Conservation (phyloP, 2,329 filamentous ascomycete genomes). For the Chaetomium strumarium region DNA sequence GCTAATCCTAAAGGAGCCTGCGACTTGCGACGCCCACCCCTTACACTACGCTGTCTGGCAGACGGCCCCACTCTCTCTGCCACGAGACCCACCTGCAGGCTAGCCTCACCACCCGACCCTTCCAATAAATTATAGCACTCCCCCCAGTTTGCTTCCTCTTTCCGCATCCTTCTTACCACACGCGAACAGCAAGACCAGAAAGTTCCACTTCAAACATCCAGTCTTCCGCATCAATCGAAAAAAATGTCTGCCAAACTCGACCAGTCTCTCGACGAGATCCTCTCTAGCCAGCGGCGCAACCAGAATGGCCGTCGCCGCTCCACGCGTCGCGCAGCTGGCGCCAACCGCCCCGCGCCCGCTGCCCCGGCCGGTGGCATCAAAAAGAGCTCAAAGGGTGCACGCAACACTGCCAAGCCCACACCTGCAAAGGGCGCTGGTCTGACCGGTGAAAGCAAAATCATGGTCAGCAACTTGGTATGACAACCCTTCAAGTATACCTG, state of each 20-base stretch:
- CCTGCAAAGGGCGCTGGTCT: constrained; percentile 58
- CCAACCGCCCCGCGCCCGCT: constrained; percentile 45
- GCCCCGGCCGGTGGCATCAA: constrained; percentile 80
- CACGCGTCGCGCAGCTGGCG: constrained; percentile 45
- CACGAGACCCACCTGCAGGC: too few species aligned
- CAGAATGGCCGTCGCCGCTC: constrained; percentile 46
- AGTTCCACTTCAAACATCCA: too few species aligned
- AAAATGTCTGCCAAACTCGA: constrained; percentile 91
- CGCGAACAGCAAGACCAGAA: too few species aligned
- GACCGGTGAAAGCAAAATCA: constrained; percentile 84
- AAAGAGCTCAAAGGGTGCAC: constrained; percentile 63
- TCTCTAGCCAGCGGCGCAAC: constrained; percentile 65
- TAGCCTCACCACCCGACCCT: too few species aligned
- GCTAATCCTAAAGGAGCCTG: too few species aligned
- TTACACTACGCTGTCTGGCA: too few species aligned
- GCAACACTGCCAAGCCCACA: constrained; percentile 53
- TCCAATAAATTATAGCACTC: constrained; percentile 19
- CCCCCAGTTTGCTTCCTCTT: constrained; percentile 9
- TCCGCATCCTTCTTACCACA: constrained; percentile 11
- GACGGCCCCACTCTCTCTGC: too few species aligned
- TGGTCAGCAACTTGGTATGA: constrained; percentile 96
- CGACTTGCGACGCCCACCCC: too few species aligned
- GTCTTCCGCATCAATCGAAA: too few species aligned
- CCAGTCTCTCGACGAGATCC: constrained; percentile 94
- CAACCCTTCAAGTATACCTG: background rate